phyloP scores from a whole-genome alignment of 768 basidiomycete genomes.

The Mrakia gelida region DNA sequence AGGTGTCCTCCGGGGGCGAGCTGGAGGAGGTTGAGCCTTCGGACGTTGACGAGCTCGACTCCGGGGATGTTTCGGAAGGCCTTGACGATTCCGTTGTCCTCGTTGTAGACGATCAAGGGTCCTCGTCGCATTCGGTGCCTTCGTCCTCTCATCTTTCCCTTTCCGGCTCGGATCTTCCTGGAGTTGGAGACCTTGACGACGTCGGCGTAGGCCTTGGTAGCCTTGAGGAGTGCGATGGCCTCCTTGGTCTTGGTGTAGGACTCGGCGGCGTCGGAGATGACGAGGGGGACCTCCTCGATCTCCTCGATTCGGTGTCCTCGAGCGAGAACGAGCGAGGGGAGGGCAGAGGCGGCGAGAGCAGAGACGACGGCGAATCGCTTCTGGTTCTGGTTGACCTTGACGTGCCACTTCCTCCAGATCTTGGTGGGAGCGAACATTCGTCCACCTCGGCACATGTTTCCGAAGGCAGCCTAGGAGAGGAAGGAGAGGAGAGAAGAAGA shows the following conservation, averaged over 20 bases:
- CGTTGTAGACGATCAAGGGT: slow-evolving; percentile 92
- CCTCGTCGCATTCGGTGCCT: slow-evolving; percentile 95
- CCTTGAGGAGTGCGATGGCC: slow-evolving; percentile 87
- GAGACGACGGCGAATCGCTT: slow-evolving; percentile 96
- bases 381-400: slow-evolving; percentile 99
- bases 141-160: slow-evolving; percentile 96
- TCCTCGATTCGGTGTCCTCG: slow-evolving; percentile 98
- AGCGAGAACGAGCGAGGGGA: slow-evolving; percentile 96
- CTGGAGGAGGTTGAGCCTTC: slow-evolving; percentile 91
- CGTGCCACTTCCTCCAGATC: slow-evolving; percentile 99
- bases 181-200: slow-evolving; percentile 97
- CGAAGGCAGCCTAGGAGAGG: slow-evolving; percentile 80
- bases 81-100: slow-evolving; percentile 95
- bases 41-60: slow-evolving; percentile 93
- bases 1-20: slow-evolving; percentile 99
- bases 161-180: slow-evolving; percentile 91
- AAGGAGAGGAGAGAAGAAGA: neutral
- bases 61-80: slow-evolving; percentile 99
- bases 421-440: slow-evolving; percentile 99
- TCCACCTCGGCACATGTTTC: slow-evolving; percentile 99
- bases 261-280: slow-evolving; percentile 72
- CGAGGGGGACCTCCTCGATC: slow-evolving; percentile 93
- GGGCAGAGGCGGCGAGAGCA: slow-evolving; percentile 93
- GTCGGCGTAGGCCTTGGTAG: slow-evolving; percentile 81
- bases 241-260: slow-evolving; percentile 94